Evolutionary conservation across 2,329 filamentous ascomycete genomes (phyloP).

Genomic region (Drechslerella stenobrocha): DNA sequence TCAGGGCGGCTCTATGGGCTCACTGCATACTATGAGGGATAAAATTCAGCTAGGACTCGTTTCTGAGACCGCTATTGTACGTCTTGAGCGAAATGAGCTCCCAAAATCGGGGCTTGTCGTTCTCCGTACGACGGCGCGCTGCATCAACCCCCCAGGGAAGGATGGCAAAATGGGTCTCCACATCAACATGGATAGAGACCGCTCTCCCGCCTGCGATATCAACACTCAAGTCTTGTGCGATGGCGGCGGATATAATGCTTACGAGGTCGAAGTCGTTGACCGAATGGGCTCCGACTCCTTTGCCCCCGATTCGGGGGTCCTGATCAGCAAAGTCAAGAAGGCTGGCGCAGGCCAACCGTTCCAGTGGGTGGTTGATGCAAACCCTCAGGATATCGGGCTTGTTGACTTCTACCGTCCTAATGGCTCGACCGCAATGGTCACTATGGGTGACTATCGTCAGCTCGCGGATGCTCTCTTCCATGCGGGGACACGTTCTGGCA

Average conservation of each 20-base stretch:
- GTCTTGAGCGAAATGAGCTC: constrained; percentile 58
- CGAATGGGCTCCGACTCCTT: constrained; percentile 63
- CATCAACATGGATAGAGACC: constrained; percentile 58
- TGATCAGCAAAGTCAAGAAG: constrained; percentile 63
- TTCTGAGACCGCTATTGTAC: constrained; percentile 57
- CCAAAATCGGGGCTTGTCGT: constrained; percentile 58
- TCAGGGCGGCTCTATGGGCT: constrained; percentile 60
- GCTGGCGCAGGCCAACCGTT: constrained; percentile 57
- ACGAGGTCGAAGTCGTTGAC: constrained; percentile 62
- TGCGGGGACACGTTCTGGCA: constrained; percentile 61
- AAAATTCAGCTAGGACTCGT: constrained; percentile 62
- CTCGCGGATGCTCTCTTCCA: constrained; percentile 63
- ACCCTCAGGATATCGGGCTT: constrained; percentile 61
- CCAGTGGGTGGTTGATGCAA: constrained; percentile 63
- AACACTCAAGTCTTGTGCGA: constrained; percentile 60
- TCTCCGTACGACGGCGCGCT: constrained; percentile 59
- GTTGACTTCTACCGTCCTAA: constrained; percentile 61
- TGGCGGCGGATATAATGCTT: constrained; percentile 60
- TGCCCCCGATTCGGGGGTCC: constrained; percentile 61
- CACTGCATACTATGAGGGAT: constrained; percentile 62
- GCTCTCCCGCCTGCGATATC: constrained; percentile 58
- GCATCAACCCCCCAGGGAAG: constrained; percentile 56
- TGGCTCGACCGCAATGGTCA: constrained; percentile 59
- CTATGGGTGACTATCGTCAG: constrained; percentile 62
- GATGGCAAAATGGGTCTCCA: constrained; percentile 59